phyloP scores from a whole-genome alignment of 805 yeast genomes.

The Candida rishiriensis region DNA sequence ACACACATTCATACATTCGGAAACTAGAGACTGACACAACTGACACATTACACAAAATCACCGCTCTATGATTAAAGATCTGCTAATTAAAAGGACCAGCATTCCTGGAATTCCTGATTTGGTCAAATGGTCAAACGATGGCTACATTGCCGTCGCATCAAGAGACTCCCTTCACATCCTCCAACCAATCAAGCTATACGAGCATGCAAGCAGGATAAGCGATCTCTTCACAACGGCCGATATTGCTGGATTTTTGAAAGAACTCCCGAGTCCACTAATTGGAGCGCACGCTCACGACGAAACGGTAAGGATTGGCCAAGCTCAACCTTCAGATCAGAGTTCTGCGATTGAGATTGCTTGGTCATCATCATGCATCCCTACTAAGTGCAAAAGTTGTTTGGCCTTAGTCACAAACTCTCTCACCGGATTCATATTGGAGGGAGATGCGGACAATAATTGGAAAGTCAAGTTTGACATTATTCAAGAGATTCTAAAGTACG shows the following conservation, averaged over 20 bases:
- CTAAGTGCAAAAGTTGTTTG: conserved; percentile 9
- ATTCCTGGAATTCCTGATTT: conserved; percentile 4
- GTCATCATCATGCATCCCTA: conserved; percentile 20
- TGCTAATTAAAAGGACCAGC: conserved; percentile 8
- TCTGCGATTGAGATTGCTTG: conserved; percentile 15
- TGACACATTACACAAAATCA: background rate
- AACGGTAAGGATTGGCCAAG: conserved; percentile 15
- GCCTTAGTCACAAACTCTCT: conserved; percentile 17
- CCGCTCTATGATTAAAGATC: conserved; percentile 11
- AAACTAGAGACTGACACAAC: background rate
- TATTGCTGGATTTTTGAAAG: conserved; percentile 11
- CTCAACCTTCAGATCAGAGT: conserved; percentile 7
- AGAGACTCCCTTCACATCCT: conserved; percentile 13
- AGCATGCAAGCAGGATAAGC: background rate
- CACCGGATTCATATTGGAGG: conserved; percentile 14
- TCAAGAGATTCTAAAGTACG: conserved; percentile 8
- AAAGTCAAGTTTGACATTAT: conserved; percentile 10
- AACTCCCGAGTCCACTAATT: conserved; percentile 11
- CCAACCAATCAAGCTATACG: conserved; percentile 5
- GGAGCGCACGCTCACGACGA: conserved; percentile 13
- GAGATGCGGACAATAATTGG: conserved; percentile 16
- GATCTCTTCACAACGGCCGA: conserved; percentile 11
- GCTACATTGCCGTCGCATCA: conserved; percentile 11
- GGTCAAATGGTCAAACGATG: conserved; percentile 17
- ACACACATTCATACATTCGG: too few relatives aligned